Evolutionary conservation across 2,329 filamentous ascomycete genomes (phyloP).

Genomic region (Xylariaceae sp.): DNA sequence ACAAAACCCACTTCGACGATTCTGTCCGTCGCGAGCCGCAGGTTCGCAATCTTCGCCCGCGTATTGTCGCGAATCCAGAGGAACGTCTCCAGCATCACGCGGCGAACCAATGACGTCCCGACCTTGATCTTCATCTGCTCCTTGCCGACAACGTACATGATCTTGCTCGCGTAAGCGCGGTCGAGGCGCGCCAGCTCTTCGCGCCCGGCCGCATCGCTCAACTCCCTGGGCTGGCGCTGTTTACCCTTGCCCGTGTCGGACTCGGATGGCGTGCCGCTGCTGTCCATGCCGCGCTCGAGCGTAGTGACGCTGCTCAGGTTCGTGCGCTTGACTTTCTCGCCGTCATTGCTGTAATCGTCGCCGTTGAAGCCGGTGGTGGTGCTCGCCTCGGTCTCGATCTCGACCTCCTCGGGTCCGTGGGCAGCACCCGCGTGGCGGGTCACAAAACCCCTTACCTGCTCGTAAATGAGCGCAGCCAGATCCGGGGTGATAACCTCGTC

Average conservation of each 20-base stretch:
- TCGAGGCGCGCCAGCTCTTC: constrained; percentile 41
- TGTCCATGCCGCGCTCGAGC: constrained; percentile 4
- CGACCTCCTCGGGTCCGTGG: constrained; percentile 5
- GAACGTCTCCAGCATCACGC: constrained; percentile 48
- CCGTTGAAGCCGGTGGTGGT: constrained; percentile 1
- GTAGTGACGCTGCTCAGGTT: neutral
- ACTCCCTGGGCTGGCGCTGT: constrained; percentile 10
- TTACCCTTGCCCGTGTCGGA: constrained; percentile 6
- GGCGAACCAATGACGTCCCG: constrained; percentile 35
- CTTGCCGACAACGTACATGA: constrained; percentile 57
- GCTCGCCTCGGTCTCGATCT: constrained; percentile 4
- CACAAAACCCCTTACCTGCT: constrained; percentile 52
- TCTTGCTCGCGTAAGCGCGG: constrained; percentile 41
- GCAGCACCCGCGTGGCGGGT: constrained; percentile 27
- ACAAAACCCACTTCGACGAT: constrained; percentile 67
- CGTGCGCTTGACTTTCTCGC: neutral
- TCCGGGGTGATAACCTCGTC: constrained; percentile 66
- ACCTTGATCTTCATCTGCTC: constrained; percentile 51
- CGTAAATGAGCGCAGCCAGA: constrained; percentile 54
- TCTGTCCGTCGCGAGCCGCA: constrained; percentile 54
- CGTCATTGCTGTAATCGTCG: neutral
- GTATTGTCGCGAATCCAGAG: constrained; percentile 64
- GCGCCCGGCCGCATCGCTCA: constrained; percentile 23
- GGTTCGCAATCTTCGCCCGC: constrained; percentile 60
- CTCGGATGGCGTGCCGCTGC: constrained; percentile 1